These are phyloP conservation scores for Chlorella vulgaris DNA, from an alignment of 139 green algal species.

Conservation along the genomic window DNA sequence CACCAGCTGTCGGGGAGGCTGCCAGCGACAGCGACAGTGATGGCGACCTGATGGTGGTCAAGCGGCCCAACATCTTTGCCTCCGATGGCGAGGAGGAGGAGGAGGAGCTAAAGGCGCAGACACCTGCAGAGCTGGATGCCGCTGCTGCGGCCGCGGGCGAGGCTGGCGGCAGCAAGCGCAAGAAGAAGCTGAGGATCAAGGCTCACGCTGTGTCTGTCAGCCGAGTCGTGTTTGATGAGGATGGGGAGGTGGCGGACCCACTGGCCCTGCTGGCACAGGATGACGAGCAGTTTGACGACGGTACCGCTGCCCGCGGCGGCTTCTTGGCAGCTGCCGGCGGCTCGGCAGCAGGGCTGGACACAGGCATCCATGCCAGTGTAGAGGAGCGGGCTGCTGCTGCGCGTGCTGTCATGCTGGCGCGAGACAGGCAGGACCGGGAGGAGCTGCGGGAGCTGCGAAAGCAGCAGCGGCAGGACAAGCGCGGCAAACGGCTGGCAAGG, in stretches of 20 bases:
- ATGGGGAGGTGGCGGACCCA: slow-evolving; percentile 65
- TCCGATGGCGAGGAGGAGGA: not conserved
- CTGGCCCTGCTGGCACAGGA: slow-evolving; percentile 62
- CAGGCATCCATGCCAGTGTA: slow-evolving; percentile 51
- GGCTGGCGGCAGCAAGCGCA: slow-evolving; percentile 44
- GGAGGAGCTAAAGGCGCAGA: slow-evolving; percentile 7
- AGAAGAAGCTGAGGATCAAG: slow-evolving; percentile 76
- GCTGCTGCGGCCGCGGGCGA: too few species aligned
- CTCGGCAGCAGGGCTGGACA: slow-evolving; percentile 55
- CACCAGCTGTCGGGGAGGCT: not conserved
- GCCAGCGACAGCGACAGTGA: slow-evolving; percentile 10
- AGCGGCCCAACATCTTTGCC: slow-evolving; percentile 3
- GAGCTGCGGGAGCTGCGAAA: slow-evolving; percentile 43
- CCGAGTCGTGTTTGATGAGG: slow-evolving; percentile 81
- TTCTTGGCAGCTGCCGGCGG: not conserved
- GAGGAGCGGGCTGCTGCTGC: slow-evolving; percentile 66
- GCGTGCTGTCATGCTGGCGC: slow-evolving; percentile 52
- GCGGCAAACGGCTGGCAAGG: slow-evolving; percentile 43
- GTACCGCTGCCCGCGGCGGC: not conserved
- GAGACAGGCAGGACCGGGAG: slow-evolving; percentile 49
- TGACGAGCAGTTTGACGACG: not conserved
- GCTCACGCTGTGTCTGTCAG: slow-evolving; percentile 27
- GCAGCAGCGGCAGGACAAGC: slow-evolving; percentile 53
- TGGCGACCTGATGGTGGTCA: slow-evolving; percentile 59
- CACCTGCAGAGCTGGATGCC: not conserved